These are phyloP conservation scores for Trichoderma sp. DNA, from an alignment of 2,329 filamentous ascomycete genomes.

Conservation along the genomic window DNA sequence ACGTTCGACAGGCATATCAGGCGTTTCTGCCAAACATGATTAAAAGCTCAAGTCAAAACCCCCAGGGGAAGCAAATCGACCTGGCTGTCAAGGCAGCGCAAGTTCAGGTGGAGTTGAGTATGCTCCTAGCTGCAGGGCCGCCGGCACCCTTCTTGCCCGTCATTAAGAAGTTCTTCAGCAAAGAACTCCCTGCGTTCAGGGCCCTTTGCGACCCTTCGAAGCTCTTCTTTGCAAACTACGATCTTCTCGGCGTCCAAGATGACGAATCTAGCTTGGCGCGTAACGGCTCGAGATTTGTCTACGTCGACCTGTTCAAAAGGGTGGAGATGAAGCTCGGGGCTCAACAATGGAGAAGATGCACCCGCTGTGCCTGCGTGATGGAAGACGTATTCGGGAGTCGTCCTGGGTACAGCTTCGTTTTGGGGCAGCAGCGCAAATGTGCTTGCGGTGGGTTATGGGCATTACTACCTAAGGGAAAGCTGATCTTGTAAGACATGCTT, in stretches of 20 bases:
- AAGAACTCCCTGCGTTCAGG: slow-evolving; percentile 57
- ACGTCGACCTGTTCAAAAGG: slow-evolving; percentile 59
- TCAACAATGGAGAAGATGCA: slow-evolving; percentile 40
- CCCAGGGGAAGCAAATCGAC: slow-evolving; percentile 44
- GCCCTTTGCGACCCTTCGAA: slow-evolving; percentile 60
- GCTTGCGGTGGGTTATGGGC: slow-evolving; percentile 55
- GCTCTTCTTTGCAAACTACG: slow-evolving; percentile 71
- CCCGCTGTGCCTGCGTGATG: slow-evolving; percentile 63
- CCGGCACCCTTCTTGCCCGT: slow-evolving; percentile 51
- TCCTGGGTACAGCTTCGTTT: slow-evolving; percentile 52
- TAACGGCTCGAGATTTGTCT: slow-evolving; percentile 37
- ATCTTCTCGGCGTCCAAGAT: slow-evolving; percentile 63
- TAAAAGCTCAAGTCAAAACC: slow-evolving; percentile 40
- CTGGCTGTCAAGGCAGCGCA: slow-evolving; percentile 45
- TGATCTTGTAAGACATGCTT: slow-evolving; percentile 20
- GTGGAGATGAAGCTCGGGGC: slow-evolving; percentile 44
- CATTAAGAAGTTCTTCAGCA: slow-evolving; percentile 63
- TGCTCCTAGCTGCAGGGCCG: slow-evolving; percentile 50
- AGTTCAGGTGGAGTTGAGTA: slow-evolving; percentile 48
- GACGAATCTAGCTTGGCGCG: slow-evolving; percentile 48
- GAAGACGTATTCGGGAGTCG: slow-evolving; percentile 52
- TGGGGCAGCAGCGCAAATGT: slow-evolving; percentile 54
- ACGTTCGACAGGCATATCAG: slow-evolving; percentile 52
- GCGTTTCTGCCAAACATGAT: slow-evolving; percentile 44
- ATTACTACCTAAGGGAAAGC: slow-evolving; percentile 38